phyloP scores from a whole-genome alignment of 768 basidiomycete species.

The Botryobasidium botryosum region DNA sequence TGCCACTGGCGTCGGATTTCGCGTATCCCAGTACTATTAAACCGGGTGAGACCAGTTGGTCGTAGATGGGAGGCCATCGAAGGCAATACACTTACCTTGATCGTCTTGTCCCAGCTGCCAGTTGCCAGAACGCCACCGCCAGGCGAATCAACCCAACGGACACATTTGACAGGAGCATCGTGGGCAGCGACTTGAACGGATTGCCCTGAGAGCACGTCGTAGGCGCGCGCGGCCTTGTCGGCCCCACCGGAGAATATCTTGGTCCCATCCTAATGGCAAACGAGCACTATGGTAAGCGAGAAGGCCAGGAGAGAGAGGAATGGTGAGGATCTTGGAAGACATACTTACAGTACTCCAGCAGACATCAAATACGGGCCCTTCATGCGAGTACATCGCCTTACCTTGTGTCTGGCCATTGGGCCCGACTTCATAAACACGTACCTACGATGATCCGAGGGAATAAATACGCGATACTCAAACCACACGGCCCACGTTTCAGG shows the following conservation, averaged over 20 bases:
- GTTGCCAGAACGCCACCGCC: constrained; percentile 20
- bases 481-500: not conserved
- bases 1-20: constrained; percentile 19
- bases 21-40: constrained; percentile 25
- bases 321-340: not conserved
- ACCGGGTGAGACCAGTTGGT: not conserved
- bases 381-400: constrained; percentile 24
- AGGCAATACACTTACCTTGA: constrained; percentile 19
- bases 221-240: constrained; percentile 25
- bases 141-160: constrained; percentile 10
- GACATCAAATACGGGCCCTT: constrained; percentile 25
- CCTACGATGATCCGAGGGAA: constrained; percentile 4
- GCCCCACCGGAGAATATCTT: constrained; percentile 26
- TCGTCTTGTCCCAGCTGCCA: constrained; percentile 28
- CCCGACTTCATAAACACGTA: constrained; percentile 8
- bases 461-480: not conserved
- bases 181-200: constrained; percentile 21
- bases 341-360: constrained; percentile 23
- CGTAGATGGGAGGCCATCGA: not conserved
- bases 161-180: constrained; percentile 21
- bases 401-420: constrained; percentile 13
- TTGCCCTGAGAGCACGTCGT: constrained; percentile 22
- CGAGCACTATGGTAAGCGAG: not conserved
- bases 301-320: not conserved
- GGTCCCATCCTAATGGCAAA: constrained; percentile 19